Evolutionary conservation across 2,329 filamentous ascomycete genomes (phyloP).

Genomic region (Calonectria naviculata): DNA sequence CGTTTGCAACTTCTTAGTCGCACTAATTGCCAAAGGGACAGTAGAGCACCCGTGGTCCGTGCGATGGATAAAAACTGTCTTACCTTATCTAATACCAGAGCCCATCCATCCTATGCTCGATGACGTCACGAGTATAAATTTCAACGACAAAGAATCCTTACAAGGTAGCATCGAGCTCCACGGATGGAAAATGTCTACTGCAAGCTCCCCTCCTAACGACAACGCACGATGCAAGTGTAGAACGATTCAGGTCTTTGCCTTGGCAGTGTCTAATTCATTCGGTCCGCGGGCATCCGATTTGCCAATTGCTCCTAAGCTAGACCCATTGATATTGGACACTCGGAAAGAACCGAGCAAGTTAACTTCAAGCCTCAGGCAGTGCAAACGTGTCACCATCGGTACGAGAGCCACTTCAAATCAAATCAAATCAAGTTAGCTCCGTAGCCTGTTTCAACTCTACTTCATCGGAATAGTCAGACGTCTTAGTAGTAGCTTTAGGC

Average conservation of each 20-base stretch:
- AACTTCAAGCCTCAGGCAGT: not conserved
- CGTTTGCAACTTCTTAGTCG: not conserved
- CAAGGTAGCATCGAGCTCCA: not conserved
- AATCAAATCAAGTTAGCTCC: not conserved
- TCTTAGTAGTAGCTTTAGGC: no score
- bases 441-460: not conserved
- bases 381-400: not conserved
- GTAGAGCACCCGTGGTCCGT: not conserved
- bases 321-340: not conserved
- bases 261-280: not conserved
- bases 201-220: not conserved
- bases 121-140: conserved; percentile 5
- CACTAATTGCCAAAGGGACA: not conserved
- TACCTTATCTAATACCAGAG: not conserved
- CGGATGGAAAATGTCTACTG: not conserved
- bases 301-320: not conserved
- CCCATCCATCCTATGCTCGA: not conserved
- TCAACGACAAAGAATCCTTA: not conserved
- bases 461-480: not conserved
- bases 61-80: not conserved
- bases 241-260: not conserved
- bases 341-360: not conserved
- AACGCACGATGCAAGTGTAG: not conserved
- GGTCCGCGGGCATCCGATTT: not conserved
- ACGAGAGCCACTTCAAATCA: not conserved